A percentile compares a stretch with the other conserved stretches of the same genome.
These are phyloP conservation scores for Aspergillus pseudoglaucus DNA, from an alignment of 2,329 filamentous ascomycete genomes.

Conservation along the genomic window DNA sequence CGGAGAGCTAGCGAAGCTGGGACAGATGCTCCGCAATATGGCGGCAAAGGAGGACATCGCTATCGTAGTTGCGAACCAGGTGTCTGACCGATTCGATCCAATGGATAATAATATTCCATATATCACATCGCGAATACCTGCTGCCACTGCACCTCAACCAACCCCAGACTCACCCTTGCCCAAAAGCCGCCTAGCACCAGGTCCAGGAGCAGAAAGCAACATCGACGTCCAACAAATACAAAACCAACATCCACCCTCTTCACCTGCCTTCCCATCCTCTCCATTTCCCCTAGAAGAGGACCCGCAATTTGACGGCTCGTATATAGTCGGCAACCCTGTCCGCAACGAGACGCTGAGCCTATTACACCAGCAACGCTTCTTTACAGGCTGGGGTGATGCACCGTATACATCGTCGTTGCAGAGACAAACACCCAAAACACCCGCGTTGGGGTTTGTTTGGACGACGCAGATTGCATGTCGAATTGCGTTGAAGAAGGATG, in stretches of 20 bases:
- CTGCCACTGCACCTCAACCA: background rate
- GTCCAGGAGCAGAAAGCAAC: constrained; percentile 5
- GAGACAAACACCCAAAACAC: constrained; percentile 60
- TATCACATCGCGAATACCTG: background rate
- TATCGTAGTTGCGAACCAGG: constrained; percentile 90
- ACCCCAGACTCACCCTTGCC: constrained; percentile 11
- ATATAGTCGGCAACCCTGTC: constrained; percentile 33
- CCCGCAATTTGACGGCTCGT: constrained; percentile 23
- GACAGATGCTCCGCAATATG: constrained; percentile 67
- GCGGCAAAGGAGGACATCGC: constrained; percentile 70
- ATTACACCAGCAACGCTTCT: constrained; percentile 88
- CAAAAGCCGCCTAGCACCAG: background rate
- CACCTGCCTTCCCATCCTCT: constrained; percentile 22
- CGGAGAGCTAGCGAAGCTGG: constrained; percentile 67
- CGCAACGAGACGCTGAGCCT: constrained; percentile 58
- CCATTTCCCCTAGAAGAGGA: constrained; percentile 23
- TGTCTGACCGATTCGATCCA: constrained; percentile 73
- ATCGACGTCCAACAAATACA: constrained; percentile 8
- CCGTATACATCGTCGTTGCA: constrained; percentile 22
- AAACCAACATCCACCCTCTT: constrained; percentile 8
- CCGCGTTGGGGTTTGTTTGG: constrained; percentile 83
- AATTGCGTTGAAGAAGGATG: constrained; percentile 68
- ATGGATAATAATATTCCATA: background rate
- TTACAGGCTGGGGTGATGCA: constrained; percentile 88
- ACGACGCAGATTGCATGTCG: constrained; percentile 79